phyloP scores from a whole-genome alignment of 2,329 filamentous ascomycete genomes.

The Nannizziopsis barbatae region DNA sequence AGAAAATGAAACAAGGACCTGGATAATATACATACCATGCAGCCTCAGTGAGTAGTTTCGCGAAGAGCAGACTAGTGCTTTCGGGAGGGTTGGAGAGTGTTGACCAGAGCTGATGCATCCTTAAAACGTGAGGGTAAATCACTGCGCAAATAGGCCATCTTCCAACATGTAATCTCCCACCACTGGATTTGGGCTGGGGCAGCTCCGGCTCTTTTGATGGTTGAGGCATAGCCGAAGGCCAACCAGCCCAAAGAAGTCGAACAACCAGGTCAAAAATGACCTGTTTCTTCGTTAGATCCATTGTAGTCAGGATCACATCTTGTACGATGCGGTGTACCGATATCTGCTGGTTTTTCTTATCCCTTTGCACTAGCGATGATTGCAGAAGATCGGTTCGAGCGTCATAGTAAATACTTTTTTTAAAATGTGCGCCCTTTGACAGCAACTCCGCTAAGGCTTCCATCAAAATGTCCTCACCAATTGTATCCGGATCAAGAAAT shows the following conservation, averaged over 20 bases:
- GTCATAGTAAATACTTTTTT: conserved; percentile 15
- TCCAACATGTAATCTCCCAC: conserved; percentile 15
- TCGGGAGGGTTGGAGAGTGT: conserved; percentile 11
- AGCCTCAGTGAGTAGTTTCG: conserved; percentile 19
- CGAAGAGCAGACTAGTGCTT: conserved; percentile 17
- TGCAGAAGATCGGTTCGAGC: conserved; percentile 20
- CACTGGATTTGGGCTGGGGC: conserved; percentile 15
- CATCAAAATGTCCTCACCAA: conserved; percentile 16
- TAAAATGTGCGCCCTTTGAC: conserved; percentile 13
- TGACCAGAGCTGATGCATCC: conserved; percentile 18
- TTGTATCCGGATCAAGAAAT: conserved; percentile 20
- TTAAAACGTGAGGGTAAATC: conserved; percentile 21
- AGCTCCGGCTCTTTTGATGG: conserved; percentile 16
- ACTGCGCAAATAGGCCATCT: conserved; percentile 20
- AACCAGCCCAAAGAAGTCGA: conserved; percentile 16
- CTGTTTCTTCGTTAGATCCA: conserved; percentile 16
- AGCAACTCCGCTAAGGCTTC: conserved; percentile 3
- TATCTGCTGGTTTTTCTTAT: conserved; percentile 18
- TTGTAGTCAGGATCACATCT: conserved; percentile 19
- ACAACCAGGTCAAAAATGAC: conserved; percentile 13
- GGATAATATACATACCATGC: conserved; percentile 18
- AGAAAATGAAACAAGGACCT: conserved; percentile 9
- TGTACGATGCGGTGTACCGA: conserved; percentile 22
- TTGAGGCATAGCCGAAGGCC: conserved; percentile 18
- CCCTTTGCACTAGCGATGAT: conserved; percentile 20